phyloP scores from a whole-genome alignment of 2,329 filamentous ascomycete genomes.

The Macroventuria anomochaeta region DNA sequence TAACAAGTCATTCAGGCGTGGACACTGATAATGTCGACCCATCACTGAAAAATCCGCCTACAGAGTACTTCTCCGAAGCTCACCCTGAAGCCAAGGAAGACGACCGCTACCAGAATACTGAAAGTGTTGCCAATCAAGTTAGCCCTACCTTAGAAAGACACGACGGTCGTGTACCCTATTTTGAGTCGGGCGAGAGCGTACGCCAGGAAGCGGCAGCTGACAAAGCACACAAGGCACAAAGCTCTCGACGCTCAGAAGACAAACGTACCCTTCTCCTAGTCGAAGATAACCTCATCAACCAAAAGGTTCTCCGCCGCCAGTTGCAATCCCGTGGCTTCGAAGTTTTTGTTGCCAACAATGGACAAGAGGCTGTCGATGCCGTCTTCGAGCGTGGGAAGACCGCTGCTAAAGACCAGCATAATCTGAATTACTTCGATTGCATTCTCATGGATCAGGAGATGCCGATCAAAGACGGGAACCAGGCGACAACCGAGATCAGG shows the following conservation, averaged over 20 bases:
- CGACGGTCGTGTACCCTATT: constrained; percentile 13
- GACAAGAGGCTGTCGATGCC: constrained; percentile 53
- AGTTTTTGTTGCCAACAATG: constrained; percentile 53
- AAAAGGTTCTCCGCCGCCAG: constrained; percentile 58
- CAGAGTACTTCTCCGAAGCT: constrained; percentile 36
- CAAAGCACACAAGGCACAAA: constrained; percentile 30
- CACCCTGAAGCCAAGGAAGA: constrained; percentile 33
- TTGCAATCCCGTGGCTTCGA: constrained; percentile 54
- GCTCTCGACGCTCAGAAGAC: constrained; percentile 20
- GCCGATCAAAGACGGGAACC: constrained; percentile 53
- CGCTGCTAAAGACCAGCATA: constrained; percentile 14
- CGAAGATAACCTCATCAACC: constrained; percentile 59
- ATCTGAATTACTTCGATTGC: constrained; percentile 48
- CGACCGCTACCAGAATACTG: constrained; percentile 33
- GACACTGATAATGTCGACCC: constrained; percentile 24
- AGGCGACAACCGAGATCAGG: constrained; percentile 50
- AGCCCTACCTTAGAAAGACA: constrained; percentile 3
- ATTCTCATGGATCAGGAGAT: constrained; percentile 56
- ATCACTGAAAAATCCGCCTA: constrained; percentile 42
- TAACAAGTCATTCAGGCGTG: constrained; percentile 29
- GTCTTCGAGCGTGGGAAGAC: constrained; percentile 41
- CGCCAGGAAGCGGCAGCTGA: constrained; percentile 30
- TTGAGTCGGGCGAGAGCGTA: constrained; percentile 34
- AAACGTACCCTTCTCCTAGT: constrained; percentile 51
- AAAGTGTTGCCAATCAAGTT: constrained; percentile 22